Evolutionary conservation across 345 rosid species (phyloP).

Genomic region (Kernera saxatilis): DNA sequence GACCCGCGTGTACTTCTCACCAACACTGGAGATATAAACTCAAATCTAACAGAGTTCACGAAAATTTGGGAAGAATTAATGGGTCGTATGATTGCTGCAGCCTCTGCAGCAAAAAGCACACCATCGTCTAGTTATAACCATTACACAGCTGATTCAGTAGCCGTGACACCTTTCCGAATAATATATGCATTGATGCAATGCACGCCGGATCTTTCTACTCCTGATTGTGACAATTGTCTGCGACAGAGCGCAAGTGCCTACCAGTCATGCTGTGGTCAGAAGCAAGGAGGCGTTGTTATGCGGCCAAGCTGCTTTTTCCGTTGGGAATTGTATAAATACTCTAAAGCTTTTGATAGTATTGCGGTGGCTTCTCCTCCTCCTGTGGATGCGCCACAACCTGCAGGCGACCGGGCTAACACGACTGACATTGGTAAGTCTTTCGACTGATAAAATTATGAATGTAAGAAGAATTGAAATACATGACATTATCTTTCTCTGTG

Average conservation of each 20-base stretch:
- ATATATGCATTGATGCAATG: slow-evolving; percentile 15
- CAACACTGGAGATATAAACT: not conserved
- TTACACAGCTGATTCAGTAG: not conserved
- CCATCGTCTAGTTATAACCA: not conserved
- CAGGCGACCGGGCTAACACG: not conserved
- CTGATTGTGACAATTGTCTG: not conserved
- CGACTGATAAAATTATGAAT: not conserved
- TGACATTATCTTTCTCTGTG: not conserved
- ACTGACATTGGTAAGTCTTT: slow-evolving; percentile 2
- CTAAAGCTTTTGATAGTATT: slow-evolving; percentile 7
- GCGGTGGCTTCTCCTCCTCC: not conserved
- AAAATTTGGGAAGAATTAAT: not conserved
- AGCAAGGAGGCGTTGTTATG: slow-evolving; percentile 1
- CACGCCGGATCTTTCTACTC: not conserved
- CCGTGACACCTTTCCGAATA: not conserved
- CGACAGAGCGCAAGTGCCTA: not conserved
- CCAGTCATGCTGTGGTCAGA: not conserved
- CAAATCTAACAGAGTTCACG: not conserved
- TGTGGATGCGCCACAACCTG: not conserved
- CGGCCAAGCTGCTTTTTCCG: slow-evolving; percentile 15
- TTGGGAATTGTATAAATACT: slow-evolving; percentile 15
- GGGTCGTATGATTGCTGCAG: not conserved
- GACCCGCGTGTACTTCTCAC: not conserved
- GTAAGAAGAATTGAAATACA: not conserved
- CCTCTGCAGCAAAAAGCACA: slow-evolving; percentile 14